Base-by-base conservation (phyloP, 2,329 filamentous ascomycete genomes). In the Pezicula radicicola region DNA sequence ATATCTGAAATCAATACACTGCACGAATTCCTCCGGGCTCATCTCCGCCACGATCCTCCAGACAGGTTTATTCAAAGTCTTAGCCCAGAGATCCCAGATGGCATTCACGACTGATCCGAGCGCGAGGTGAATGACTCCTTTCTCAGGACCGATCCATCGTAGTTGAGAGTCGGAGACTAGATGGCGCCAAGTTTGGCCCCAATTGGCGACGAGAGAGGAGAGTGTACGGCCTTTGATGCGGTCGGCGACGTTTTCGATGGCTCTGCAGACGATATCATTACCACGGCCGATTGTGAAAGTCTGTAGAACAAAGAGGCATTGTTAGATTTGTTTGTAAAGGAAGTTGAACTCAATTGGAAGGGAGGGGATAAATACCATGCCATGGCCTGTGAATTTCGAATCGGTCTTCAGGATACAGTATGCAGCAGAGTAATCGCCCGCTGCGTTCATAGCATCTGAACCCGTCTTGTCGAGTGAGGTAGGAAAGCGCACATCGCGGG, bases 381-480 rank as follows among this genome's bases (percentile, higher is more conserved):
- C 89, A 66, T 94, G 89, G 13, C 89, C 89, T 1, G 79, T 78
- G 65, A 80, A 80, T 10, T 79, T 67, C 1, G 87, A 86, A 67
- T 95, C 87, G 0, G 91, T 96, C 66, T 90, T 76, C 46, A 97
- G 75, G 63, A 96, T 93, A 70, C 91, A 96, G 77, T 96, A 97
- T n/a, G 92, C 91, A 12, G 91, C 80, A 1, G 91, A 96, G 74
- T 96, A 96, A 72, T 96, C 91, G 55, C 91, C 89, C 2, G 91
- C 91, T 3, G 89, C 88, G 67, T 97, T 96, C 92, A 96, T 97
- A 65, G 91, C 92, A 81, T 97, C 92, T 8, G 90, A 95, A 64
- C 91, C 91, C n/a, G 91, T 96, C 75, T 93, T 94, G 73, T 96
- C 91, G 55, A 97, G 84, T 39, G 91, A 96, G n/a, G 91, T 97